Evolutionary conservation across 345 rosid genomes (phyloP), one percentile per base, ranked within the genome.

Genomic region (Nasturtium officinale): DNA sequence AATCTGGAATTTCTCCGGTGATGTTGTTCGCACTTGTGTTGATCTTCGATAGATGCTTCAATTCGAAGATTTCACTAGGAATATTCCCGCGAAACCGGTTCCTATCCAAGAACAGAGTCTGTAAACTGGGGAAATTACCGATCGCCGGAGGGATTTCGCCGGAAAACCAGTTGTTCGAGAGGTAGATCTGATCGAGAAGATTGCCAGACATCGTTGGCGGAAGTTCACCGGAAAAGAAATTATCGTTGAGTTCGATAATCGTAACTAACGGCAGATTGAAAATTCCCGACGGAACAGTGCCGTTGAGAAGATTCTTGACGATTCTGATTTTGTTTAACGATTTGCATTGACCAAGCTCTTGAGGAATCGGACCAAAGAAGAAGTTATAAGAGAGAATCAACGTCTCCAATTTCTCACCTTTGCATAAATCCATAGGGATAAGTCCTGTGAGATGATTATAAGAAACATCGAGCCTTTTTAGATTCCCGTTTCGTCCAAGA

Each of bases 331-430:
- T 83, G 32, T 28, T 73, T 18, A 94, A 54, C 7, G 95, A 85
- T 53, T 83, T 81, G 79, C 98, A 94, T 54, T 81, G 72, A 15
- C 98, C 97, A 4, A 87, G 80, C 48, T 78, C 83, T 16, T 80
- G 80, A 9, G 98, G 98, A 20, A 94, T 82, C 8, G 91, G 74
- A 8, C 96, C 98, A 2, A 82, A 60, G 72, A 94, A 88, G 80
- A 84, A 87, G 65, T 94, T 94, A 1, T 87, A 65, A 80, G 84
- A 85, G 46, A 94, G 80, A 6, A 94, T 69, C 77, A 94, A 72
- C n/a, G 26, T 38, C 72, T 78, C 20, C 64, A 94, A 58, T 17
- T 33, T 82, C 72, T 78, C 90, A 7, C 97, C 96, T 40, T 54
- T 82, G 78, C 98, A 94, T 23, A 94, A 80, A 53, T 88, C 84